Conservation (phyloP, 2,329 filamentous ascomycete genomes). For the Neurospora sp. region DNA sequence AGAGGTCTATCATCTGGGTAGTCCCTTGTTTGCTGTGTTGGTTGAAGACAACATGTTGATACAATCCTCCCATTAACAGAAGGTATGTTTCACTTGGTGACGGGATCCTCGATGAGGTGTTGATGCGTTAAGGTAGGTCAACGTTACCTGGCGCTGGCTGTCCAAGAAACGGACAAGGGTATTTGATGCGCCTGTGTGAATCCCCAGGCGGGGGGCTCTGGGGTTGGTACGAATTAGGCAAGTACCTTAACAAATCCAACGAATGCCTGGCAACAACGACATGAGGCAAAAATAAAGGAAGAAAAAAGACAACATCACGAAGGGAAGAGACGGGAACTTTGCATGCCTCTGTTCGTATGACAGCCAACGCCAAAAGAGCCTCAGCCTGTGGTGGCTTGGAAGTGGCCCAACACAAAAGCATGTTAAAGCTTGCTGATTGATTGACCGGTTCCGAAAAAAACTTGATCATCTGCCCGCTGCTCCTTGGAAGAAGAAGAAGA, state of each 20-base stretch:
- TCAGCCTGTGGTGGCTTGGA: neutral
- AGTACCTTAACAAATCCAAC: neutral
- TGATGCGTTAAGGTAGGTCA: neutral
- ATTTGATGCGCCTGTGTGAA: neutral
- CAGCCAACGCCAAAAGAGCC: neutral
- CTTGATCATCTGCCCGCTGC: neutral
- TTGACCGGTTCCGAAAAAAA: neutral
- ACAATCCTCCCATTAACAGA: neutral
- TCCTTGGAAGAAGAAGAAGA: neutral
- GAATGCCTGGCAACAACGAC: neutral
- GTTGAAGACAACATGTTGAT: neutral
- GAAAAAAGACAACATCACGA: neutral
- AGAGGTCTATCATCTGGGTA: neutral
- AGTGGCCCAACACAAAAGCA: neutral
- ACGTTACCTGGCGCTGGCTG: neutral
- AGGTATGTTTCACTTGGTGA: neutral
- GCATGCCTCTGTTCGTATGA: neutral
- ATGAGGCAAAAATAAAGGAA: neutral
- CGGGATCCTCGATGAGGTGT: neutral
- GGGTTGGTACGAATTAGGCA: neutral
- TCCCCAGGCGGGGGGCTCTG: neutral
- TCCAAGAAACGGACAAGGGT: neutral
- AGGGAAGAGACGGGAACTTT: neutral
- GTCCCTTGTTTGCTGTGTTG: neutral
- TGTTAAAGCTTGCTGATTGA: neutral